Percentiles rank a stretch among this genome's conserved stretches.
phyloP scores from a whole-genome alignment of 1,139 yeast genomes.

The Entelexis sorbosivorans region DNA sequence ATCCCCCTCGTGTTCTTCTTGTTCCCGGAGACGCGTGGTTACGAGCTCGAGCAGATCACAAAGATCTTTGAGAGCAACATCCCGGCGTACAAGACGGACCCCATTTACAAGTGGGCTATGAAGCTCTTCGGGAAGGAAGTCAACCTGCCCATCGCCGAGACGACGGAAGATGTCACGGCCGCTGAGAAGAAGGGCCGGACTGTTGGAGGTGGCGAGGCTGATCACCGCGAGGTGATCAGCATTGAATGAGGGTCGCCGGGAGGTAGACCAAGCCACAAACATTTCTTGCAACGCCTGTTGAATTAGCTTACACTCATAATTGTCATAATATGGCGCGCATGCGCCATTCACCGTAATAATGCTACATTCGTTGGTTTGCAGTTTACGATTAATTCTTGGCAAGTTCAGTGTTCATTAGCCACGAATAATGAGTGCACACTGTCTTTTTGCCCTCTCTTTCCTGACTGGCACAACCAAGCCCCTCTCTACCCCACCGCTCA shows the following conservation, averaged over 20 bases:
- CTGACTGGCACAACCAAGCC: too few relatives aligned
- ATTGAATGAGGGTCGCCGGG: not conserved
- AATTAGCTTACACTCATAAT: too few relatives aligned
- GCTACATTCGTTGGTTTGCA: too few relatives aligned
- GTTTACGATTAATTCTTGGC: too few relatives aligned
- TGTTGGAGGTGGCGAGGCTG: constrained; percentile 3
- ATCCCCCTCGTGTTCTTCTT: constrained; percentile 45
- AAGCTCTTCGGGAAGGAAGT: constrained; percentile 14
- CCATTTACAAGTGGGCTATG: constrained; percentile 14
- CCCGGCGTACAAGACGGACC: constrained; percentile 20
- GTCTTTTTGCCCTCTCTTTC: too few relatives aligned
- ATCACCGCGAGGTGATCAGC: constrained; percentile 2
- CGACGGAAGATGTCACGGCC: constrained; percentile 2
- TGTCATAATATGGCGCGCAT: too few relatives aligned
- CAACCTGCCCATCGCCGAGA: constrained; percentile 8
- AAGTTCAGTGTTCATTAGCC: too few relatives aligned
- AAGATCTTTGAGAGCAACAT: constrained; percentile 15
- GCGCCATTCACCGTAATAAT: too few relatives aligned
- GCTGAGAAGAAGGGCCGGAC: constrained; percentile 5
- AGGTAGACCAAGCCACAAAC: not conserved
- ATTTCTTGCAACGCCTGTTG: too few relatives aligned
- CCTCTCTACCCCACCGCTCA: too few relatives aligned
- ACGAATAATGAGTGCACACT: too few relatives aligned
- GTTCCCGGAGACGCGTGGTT: constrained; percentile 51
- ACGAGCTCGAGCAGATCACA: constrained; percentile 26